These are phyloP conservation scores for Trichothecium roseum DNA, from an alignment of 2,329 filamentous ascomycete species.

Conservation along the genomic window DNA sequence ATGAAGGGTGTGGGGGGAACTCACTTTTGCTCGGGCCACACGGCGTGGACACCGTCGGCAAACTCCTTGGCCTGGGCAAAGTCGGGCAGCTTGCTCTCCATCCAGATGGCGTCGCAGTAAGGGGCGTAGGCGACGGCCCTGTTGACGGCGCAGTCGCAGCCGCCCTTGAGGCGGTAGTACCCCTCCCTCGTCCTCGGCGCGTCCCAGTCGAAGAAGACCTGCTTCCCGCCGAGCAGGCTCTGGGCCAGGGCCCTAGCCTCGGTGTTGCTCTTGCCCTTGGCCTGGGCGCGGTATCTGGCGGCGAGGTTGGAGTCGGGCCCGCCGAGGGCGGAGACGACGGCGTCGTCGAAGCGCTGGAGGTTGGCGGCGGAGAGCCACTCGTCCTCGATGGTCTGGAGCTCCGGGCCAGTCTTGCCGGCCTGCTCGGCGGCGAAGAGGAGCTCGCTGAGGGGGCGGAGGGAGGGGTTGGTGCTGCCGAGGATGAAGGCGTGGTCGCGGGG, in stretches of 20 bases:
- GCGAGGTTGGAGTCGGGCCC: constrained; percentile 60
- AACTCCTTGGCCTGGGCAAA: constrained; percentile 88
- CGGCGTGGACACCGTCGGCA: constrained; percentile 83
- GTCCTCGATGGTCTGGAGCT: constrained; percentile 89
- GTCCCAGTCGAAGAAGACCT: constrained; percentile 88
- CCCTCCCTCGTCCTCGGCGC: constrained; percentile 86
- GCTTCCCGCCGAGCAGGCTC: constrained; percentile 64
- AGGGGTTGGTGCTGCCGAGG: constrained; percentile 76
- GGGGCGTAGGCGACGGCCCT: constrained; percentile 85
- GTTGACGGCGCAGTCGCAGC: constrained; percentile 84
- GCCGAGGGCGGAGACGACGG: constrained; percentile 71
- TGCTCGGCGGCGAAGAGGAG: constrained; percentile 82
- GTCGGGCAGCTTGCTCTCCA: constrained; percentile 97
- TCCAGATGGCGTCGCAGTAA: constrained; percentile 95
- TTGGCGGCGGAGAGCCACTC: constrained; percentile 69
- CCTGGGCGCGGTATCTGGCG: constrained; percentile 52
- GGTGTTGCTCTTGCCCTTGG: constrained; percentile 74
- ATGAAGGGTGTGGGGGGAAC: no score
- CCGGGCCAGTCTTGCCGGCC: constrained; percentile 66
- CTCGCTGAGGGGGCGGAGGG: constrained; percentile 74
- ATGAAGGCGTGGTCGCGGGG: constrained; percentile 92
- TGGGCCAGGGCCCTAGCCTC: constrained; percentile 76
- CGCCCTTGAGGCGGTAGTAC: constrained; percentile 87
- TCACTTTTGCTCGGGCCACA: constrained; percentile 93
- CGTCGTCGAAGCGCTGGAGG: constrained; percentile 84